phyloP scores from a whole-genome alignment of 1,139 yeast species.

The Meyerozyma carpophila region DNA sequence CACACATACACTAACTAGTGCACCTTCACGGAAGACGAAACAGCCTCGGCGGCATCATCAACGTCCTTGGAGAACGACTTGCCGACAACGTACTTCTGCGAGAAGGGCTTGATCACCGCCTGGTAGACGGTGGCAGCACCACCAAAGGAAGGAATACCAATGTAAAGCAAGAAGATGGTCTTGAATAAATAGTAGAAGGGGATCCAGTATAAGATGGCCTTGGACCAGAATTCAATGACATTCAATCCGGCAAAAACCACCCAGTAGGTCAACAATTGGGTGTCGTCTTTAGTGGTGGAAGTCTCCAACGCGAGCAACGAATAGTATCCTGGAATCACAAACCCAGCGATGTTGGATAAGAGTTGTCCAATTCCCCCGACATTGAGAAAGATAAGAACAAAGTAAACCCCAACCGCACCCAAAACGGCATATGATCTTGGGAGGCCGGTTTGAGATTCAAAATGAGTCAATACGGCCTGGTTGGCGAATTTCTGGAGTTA shows the following conservation, averaged over 20 bases:
- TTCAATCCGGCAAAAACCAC: conserved; percentile 90
- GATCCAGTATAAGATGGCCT: conserved; percentile 85
- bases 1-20: conserved; percentile 1
- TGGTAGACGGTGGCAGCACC: conserved; percentile 76
- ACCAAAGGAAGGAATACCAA: conserved; percentile 81
- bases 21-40: conserved; percentile 33
- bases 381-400: conserved; percentile 76
- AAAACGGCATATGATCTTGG: conserved; percentile 86
- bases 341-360: conserved; percentile 87
- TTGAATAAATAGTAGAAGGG: conserved; percentile 96
- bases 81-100: conserved; percentile 51
- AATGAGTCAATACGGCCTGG: conserved; percentile 41
- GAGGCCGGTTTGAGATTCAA: conserved; percentile 63
- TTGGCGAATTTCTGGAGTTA: conserved; percentile 34
- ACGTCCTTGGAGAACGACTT: conserved; percentile 27
- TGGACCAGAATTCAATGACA: conserved; percentile 93
- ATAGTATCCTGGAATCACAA: conserved; percentile 84
- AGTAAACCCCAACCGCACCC: conserved; percentile 59
- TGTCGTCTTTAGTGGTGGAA: conserved; percentile 62
- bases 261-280: conserved; percentile 91
- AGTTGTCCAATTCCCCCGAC: conserved; percentile 93
- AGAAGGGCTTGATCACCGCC: conserved; percentile 62
- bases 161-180: conserved; percentile 80
- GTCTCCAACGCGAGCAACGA: conserved; percentile 84
- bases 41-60: conserved; percentile 46